Conservation (phyloP, 441 rosid species). For the Viola pubescens region DNA sequence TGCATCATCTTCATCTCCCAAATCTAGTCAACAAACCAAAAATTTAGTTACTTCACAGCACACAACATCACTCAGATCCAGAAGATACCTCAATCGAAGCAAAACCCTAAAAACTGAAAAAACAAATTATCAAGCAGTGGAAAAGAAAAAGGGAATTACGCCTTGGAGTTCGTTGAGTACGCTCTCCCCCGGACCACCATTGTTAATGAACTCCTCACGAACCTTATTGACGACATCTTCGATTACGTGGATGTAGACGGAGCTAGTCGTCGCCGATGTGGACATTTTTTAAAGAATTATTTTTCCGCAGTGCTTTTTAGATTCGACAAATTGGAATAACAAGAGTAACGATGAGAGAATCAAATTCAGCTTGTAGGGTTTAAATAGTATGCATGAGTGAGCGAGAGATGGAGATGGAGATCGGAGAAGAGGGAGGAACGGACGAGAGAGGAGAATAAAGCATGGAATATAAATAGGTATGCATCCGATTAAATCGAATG, state of each 20-base stretch:
- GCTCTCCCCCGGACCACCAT: conserved; percentile 80
- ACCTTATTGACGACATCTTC: conserved; percentile 88
- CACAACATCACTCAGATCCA: conserved; percentile 9
- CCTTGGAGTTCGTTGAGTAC: conserved; percentile 91
- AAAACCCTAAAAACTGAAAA: background rate
- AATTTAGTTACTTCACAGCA: conserved; percentile 14
- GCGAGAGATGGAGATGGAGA: conserved; percentile 10
- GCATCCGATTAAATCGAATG: conserved; percentile 67
- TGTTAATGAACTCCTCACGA: conserved; percentile 78
- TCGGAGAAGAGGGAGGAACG: conserved; percentile 23
- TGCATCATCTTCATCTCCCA: conserved; percentile 96
- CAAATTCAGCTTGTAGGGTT: conserved; percentile 24
- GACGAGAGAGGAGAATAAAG: conserved; percentile 54
- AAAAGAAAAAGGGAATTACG: conserved; percentile 34
- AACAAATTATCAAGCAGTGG: background rate
- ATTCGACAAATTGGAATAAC: conserved; percentile 14
- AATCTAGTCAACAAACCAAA: conserved; percentile 31
- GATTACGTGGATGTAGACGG: conserved; percentile 78
- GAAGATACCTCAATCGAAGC: background rate
- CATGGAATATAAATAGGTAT: conserved; percentile 98
- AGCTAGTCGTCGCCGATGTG: conserved; percentile 45
- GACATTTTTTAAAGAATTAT: conserved; percentile 30
- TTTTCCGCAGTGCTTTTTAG: background rate
- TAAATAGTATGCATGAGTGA: conserved; percentile 17
- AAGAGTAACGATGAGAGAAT: background rate